phyloP scores from a whole-genome alignment of 129 eudicot genomes.

The Glebionis coronaria region DNA sequence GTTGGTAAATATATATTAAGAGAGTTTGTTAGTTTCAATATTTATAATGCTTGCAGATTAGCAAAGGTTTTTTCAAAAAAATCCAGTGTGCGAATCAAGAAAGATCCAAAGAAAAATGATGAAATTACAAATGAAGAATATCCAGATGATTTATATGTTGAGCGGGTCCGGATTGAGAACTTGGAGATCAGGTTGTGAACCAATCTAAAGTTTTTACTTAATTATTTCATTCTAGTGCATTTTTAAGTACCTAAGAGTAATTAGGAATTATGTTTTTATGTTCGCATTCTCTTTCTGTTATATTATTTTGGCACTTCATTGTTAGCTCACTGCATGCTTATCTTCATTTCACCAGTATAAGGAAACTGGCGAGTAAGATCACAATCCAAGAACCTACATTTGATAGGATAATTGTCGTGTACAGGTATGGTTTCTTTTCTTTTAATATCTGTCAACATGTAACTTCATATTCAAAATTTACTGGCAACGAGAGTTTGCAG shows the following conservation, averaged over 20 bases:
- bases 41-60: constrained; percentile 47
- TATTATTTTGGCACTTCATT: background rate
- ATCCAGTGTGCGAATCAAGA: constrained; percentile 38
- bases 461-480: background rate
- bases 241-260: background rate
- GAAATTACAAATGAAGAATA: constrained; percentile 46
- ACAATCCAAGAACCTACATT: constrained; percentile 97
- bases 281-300: constrained; percentile 6
- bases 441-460: background rate
- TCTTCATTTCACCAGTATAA: constrained; percentile 45
- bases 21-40: constrained; percentile 7
- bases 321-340: constrained; percentile 6
- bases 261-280: background rate
- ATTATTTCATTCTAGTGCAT: constrained; percentile 1
- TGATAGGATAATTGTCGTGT: constrained; percentile 92
- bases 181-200: constrained; percentile 67
- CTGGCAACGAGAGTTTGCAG: constrained; percentile 4
- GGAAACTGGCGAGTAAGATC: constrained; percentile 60
- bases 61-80: constrained; percentile 51
- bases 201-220: background rate
- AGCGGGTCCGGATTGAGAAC: constrained; percentile 79
- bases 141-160: constrained; percentile 61
- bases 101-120: constrained; percentile 51
- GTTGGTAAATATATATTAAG: background rate
- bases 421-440: constrained; percentile 60